Conservation (phyloP, 1,284 basidiomycete genomes). For the Bjerkandera adusta region DNA sequence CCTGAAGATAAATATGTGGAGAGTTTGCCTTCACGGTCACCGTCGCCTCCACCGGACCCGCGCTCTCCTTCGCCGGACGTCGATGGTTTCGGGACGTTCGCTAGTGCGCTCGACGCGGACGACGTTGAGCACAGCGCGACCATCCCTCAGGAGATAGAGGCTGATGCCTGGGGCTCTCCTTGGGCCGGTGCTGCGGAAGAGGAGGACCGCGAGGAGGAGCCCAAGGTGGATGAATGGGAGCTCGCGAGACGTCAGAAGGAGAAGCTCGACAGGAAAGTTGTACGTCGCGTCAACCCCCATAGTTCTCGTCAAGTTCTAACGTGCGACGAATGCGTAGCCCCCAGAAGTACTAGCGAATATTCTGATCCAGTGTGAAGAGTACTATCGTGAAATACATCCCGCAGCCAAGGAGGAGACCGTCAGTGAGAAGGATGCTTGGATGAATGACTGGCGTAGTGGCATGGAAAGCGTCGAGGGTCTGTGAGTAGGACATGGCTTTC, state of each 20-base stretch:
- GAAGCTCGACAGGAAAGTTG: conserved; percentile 58
- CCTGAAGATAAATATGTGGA: conserved; percentile 5
- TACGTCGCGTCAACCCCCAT: conserved; percentile 36
- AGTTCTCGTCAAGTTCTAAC: conserved; percentile 8
- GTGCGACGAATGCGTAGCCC: conserved; percentile 41
- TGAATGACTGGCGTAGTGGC: conserved; percentile 37
- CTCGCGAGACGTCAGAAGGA: conserved; percentile 56
- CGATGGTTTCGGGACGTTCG: conserved; percentile 65
- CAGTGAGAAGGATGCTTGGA: conserved; percentile 25
- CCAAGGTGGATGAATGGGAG: conserved; percentile 62
- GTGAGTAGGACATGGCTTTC: conserved; percentile 42
- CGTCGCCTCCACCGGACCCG: conserved; percentile 13
- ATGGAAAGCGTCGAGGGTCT: conserved; percentile 48
- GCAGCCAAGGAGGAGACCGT: neutral
- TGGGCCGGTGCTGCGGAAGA: conserved; percentile 30
- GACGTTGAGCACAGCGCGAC: conserved; percentile 26
- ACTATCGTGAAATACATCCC: conserved; percentile 52
- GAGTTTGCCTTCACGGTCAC: neutral
- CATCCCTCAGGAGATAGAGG: conserved; percentile 30
- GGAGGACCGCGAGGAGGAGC: conserved; percentile 18
- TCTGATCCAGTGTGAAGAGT: conserved; percentile 47
- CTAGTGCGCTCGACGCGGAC: conserved; percentile 36
- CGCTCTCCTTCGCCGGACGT: conserved; percentile 34
- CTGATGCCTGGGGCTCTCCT: conserved; percentile 48
- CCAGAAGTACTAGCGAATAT: conserved; percentile 62